Conservation (phyloP, 176 grass and related monocot genomes). For the Coix lacrymajobi region DNA sequence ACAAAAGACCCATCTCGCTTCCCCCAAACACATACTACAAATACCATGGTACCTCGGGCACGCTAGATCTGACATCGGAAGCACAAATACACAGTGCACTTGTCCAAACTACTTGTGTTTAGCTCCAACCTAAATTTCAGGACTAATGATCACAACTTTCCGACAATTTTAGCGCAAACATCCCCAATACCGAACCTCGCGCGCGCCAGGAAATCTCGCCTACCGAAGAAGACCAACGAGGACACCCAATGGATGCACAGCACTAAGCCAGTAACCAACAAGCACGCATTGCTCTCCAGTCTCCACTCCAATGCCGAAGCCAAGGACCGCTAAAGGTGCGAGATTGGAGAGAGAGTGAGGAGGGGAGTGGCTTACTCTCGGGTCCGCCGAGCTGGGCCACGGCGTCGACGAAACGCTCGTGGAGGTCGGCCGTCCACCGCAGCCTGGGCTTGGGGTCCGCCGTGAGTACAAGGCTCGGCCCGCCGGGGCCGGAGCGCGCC, state of each 20-base stretch:
- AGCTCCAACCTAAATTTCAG: background rate
- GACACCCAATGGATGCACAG: background rate
- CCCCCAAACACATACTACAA: too few species aligned
- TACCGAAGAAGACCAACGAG: background rate
- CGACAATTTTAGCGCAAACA: background rate
- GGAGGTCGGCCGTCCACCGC: constrained; percentile 93
- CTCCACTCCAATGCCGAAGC: constrained; percentile 22
- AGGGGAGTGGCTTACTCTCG: constrained; percentile 54
- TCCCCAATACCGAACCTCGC: background rate
- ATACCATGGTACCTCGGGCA: background rate
- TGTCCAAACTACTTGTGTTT: background rate
- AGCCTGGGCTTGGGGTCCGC: constrained; percentile 91
- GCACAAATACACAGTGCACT: background rate
- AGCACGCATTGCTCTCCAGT: constrained; percentile 26
- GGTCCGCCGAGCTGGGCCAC: constrained; percentile 96
- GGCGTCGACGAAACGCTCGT: constrained; percentile 97
- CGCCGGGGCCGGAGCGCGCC: constrained; percentile 10
- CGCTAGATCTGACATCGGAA: background rate
- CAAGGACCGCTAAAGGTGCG: background rate
- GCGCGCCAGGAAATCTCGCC: background rate
- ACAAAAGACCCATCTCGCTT: background rate
- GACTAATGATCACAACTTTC: background rate
- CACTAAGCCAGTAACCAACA: too few species aligned
- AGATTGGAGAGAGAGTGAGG: background rate
- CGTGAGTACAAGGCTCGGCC: constrained; percentile 83